Base-by-base conservation (phyloP, 1,139 yeast genomes). In the Pichia sp. region DNA sequence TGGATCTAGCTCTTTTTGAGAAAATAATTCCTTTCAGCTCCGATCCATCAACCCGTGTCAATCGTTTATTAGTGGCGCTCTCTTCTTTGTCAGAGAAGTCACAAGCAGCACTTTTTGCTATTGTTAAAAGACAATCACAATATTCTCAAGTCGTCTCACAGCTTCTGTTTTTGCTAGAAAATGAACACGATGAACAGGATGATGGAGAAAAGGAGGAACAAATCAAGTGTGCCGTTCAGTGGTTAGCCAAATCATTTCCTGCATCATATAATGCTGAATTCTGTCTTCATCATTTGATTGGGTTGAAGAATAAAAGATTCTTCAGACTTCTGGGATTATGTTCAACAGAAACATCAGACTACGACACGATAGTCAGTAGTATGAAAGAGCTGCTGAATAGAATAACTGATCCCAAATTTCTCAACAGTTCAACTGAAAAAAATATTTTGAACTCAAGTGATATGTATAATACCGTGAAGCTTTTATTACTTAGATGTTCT, bases 51-150 rank as follows among this genome's bases (percentile, higher is more conserved):
- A 65, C 64, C 13, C 71, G 96, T 52, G 83, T 83, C 0, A 65
- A 70, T 6, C 71, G 91, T 51, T 60, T 88, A 9, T 65, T 85
- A 42, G 69, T 67, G 2, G 73, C 87, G 2, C 70, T 79, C 49
- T 62, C 71, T 1, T 67, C 65, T 23, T 72, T 90, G 41, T 79
- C 83, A 50, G 76, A 76, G 0, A 83, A 81, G 55, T 79, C 91
- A 0, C 74, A 74, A 54, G 74, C 79, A 42, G 80, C 96, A 0
- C 84, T 88, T 60, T 69, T 75, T 52, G 93, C 96, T 0, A 79
- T 87, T 43, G 75, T 80, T 50, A 79, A 75, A 59, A 75, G 96
- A 50, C 96, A 88, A 62, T 75, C 77, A 48, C 86, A 84, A 57
- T 67, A 80, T 40, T 69, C 85, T 0, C 66, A 70, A 12, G 80